Base-by-base conservation (phyloP, 2,329 filamentous ascomycete species). In the Ceratocystis alfenasii region DNA sequence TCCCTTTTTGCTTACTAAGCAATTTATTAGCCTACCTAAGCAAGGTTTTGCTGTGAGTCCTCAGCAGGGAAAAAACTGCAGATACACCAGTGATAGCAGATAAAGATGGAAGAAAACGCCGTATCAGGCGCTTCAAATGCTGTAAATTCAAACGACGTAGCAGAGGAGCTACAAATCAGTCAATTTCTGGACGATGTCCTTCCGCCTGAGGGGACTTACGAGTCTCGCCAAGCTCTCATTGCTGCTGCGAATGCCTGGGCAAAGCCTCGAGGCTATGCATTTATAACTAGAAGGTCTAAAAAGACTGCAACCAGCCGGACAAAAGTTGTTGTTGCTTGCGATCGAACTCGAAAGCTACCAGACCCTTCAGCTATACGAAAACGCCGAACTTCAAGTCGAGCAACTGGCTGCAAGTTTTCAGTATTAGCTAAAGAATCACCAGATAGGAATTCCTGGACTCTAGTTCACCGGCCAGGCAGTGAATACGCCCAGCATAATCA, bases 111-210 rank as follows among this genome's bases (percentile, higher is more conserved):
- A 0, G 22, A 0, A 22, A 0, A 1, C 5, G 28, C 28, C 5
- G 0, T 28, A 28, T 0, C 28, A 28, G 3, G 1, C 5, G 1
- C 3, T 28, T 28, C 0, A 28, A 5, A 28, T 28, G 4, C 33
- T 8, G 33, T 8, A 36, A 8, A 10, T 33, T 0, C 30, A 8
- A 8, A 30, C 28, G 33, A 10, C 30, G 6, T 33, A 36, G 36
- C 36, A 41, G 10, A 41, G 10, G 36, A 3, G 10, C 36, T 41
- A 41, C 36, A 41, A 41, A 4, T 4, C 36, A 41, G 36, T 41
- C 36, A 41, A 22, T 50, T 50, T 50, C 46, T n/a, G 2, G 46
- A 50, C 46, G 46, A 50, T 50, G 7, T n/a, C 22, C 17, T 50
- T n/a, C 46, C 46, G 46, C 17, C 46, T 12, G 17, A 50, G 2